phyloP scores from a whole-genome alignment of 2,329 filamentous ascomycete genomes.

The Clonostachys chloroleuca region DNA sequence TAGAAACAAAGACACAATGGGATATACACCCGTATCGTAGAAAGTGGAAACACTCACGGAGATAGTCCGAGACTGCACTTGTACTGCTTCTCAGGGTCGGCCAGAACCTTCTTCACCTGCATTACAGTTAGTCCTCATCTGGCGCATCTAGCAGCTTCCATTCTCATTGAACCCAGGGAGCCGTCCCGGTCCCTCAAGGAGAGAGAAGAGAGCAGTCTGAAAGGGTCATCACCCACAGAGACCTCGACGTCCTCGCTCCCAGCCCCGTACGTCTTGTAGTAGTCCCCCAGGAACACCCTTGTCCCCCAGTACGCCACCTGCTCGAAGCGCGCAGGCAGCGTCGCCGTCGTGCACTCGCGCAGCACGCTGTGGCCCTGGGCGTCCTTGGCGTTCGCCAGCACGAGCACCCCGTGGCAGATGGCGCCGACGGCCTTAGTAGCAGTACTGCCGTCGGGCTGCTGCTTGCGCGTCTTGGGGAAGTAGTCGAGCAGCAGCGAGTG shows the following conservation, averaged over 20 bases:
- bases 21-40: too few species aligned
- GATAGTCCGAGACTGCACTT: conserved; percentile 12
- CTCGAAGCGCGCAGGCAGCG: conserved; percentile 43
- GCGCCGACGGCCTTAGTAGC: conserved; percentile 38
- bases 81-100: conserved; percentile 32
- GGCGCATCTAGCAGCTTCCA: too few species aligned
- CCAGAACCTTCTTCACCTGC: conserved; percentile 37
- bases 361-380: conserved; percentile 38
- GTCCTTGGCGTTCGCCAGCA: conserved; percentile 34
- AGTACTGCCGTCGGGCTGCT: conserved; percentile 4
- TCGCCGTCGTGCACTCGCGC: conserved; percentile 40
- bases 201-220: background rate
- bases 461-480: conserved; percentile 41
- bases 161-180: too few species aligned
- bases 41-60: too few species aligned
- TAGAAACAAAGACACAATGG: too few species aligned
- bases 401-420: conserved; percentile 49
- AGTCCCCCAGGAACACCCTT: conserved; percentile 42
- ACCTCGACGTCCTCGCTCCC: conserved; percentile 43
- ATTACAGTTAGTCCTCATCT: too few species aligned
- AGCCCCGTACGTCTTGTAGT: conserved; percentile 52
- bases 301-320: conserved; percentile 43
- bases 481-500: conserved; percentile 38
- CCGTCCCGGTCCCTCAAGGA: background rate
- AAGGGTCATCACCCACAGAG: conserved; percentile 23